These are phyloP conservation scores for Monosporascus sp. DNA, from an alignment of 2,329 filamentous ascomycete species.

Conservation along the genomic window DNA sequence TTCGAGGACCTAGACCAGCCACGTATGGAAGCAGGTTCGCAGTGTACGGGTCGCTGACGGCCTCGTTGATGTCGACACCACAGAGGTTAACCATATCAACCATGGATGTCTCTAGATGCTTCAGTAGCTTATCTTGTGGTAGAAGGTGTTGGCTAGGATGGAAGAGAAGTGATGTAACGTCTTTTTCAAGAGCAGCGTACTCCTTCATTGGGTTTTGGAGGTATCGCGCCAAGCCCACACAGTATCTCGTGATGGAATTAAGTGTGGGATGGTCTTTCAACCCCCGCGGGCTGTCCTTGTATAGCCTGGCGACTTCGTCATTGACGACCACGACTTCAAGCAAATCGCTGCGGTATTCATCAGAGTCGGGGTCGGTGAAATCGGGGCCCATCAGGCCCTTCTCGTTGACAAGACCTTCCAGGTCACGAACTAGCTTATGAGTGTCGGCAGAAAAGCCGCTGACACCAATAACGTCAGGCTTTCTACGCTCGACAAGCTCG, in stretches of 20 bases:
- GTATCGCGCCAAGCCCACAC: constrained; percentile 82
- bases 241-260: constrained; percentile 77
- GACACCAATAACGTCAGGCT: constrained; percentile 85
- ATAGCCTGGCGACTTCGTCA: constrained; percentile 93
- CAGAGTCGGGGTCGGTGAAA: constrained; percentile 75
- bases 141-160: constrained; percentile 87
- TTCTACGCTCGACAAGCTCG: constrained; percentile 71
- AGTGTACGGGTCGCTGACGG: constrained; percentile 73
- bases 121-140: constrained; percentile 79
- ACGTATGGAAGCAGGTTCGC: constrained; percentile 88
- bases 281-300: constrained; percentile 83
- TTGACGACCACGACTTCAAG: constrained; percentile 90
- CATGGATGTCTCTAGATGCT: constrained; percentile 89
- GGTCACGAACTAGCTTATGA: constrained; percentile 73
- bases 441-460: constrained; percentile 87
- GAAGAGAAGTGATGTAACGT: constrained; percentile 81
- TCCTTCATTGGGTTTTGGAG: constrained; percentile 95
- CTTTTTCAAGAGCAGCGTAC: constrained; percentile 86
- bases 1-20: constrained; percentile 85
- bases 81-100: constrained; percentile 98
- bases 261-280: constrained; percentile 76
- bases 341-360: constrained; percentile 69
- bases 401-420: constrained; percentile 73
- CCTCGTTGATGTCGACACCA: constrained; percentile 92
- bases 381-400: constrained; percentile 73